Base-by-base conservation (phyloP, 352 stramenopile species). In the Elongisporangium prolatum region DNA sequence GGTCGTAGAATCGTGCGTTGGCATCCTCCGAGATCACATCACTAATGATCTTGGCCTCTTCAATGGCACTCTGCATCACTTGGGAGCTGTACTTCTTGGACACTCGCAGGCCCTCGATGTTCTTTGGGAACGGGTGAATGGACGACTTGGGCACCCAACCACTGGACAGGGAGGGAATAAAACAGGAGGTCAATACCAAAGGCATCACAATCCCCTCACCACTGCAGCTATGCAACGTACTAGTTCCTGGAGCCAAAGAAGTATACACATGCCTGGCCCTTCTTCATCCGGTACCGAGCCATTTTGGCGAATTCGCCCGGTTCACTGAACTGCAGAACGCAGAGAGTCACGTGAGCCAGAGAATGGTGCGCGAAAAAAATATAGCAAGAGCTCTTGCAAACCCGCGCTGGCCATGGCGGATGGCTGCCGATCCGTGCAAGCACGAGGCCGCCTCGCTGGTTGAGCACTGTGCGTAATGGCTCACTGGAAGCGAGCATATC, bases 191-290 rank as follows among this genome's bases (percentile, higher is more conserved):
- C 10, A 50, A 48, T 14, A 56, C 38, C 50, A 50, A 61, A 28
- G 47, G 25, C 47, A 38, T 44, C 21, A n/a, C n/a, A n/a, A n/a
- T n/a, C 18, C 17, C 37, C 22, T 54, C 51, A 55, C 44, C n/a
- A n/a, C n/a, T n/a, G n/a, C n/a, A n/a, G n/a, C n/a, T n/a, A n/a
- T n/a, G n/a, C n/a, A n/a, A 86, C 83, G 67, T 80, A 95, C 85
- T 92, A 95, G 68, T 95, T 95, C 21, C 83, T 77, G 18, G 81
- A 89, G 38, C 85, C 85, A 48, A 93, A 95, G 62, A 95, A 95
- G 52, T 93, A 95, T 25, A 95, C 85, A 25, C 85, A 95, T 1
- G 81, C 67, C 61, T 90, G 80, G 9, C 78, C 80, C 52, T 88
- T 88, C 61, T 91, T 92, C 21, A 65, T 69, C 20, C 85, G 81